A percentile compares a stretch with the other conserved stretches of the same genome.
Conservation (phyloP, 2,329 filamentous ascomycete species). For the Xylariomycetidae sp. region DNA sequence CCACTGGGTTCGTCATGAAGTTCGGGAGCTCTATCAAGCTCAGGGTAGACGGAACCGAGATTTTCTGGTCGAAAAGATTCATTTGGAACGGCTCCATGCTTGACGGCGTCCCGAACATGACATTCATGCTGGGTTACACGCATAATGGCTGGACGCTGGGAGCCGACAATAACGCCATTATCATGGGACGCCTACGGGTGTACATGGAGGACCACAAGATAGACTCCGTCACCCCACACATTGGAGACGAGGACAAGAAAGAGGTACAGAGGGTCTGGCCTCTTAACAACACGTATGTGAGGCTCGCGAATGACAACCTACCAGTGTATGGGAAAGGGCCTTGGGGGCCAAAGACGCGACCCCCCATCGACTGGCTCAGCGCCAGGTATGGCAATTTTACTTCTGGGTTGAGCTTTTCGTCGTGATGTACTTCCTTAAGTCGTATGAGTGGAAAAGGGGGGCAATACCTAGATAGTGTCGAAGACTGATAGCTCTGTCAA, state of each 20-base stretch:
- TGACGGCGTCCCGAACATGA: conserved; percentile 55
- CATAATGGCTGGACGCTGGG: conserved; percentile 60
- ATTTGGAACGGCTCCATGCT: conserved; percentile 60
- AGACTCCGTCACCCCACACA: not conserved
- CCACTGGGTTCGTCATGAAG: conserved; percentile 56
- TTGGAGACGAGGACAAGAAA: not conserved
- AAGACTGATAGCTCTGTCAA: too few relatives aligned
- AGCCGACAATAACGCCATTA: conserved; percentile 46
- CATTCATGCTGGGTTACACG: conserved; percentile 55
- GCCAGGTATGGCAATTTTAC: not conserved
- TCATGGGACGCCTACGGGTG: conserved; percentile 46
- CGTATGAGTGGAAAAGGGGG: too few relatives aligned
- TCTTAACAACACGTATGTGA: not conserved
- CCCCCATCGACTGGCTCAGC: not conserved
- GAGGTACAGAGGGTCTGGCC: not conserved
- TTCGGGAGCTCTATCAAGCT: conserved; percentile 48
- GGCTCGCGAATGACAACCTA: not conserved
- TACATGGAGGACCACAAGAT: conserved; percentile 35
- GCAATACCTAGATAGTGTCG: too few relatives aligned
- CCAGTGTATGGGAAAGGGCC: not conserved
- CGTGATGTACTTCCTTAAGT: too few relatives aligned
- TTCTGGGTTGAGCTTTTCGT: not conserved
- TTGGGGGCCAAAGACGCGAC: not conserved
- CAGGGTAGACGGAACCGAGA: conserved; percentile 44
- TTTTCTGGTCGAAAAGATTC: conserved; percentile 32